A percentile compares a stretch with the other conserved stretches of the same genome.
phyloP scores from a whole-genome alignment of 768 basidiomycete genomes.

The Tylopilus subfusipes region DNA sequence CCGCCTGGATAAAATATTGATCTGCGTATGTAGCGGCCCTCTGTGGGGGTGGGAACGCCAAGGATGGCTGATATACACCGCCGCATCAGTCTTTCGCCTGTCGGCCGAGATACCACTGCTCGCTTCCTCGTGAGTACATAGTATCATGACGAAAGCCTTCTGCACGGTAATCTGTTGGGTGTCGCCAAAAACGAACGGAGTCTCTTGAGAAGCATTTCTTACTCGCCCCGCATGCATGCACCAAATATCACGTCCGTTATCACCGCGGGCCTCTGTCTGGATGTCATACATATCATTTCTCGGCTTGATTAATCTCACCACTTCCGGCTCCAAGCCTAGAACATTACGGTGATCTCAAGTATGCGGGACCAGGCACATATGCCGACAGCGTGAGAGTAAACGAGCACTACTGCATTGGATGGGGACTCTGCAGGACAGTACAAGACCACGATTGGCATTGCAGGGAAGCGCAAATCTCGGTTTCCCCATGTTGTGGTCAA shows the following conservation, averaged over 20 bases:
- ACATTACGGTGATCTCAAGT: background rate
- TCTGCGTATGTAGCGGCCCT: background rate
- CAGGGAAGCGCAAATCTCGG: background rate
- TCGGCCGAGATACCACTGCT: background rate
- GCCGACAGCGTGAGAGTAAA: background rate
- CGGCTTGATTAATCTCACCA: background rate
- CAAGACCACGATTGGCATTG: background rate
- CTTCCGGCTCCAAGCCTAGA: background rate
- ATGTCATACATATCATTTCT: background rate
- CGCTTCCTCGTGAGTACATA: background rate
- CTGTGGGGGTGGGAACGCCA: too few species aligned
- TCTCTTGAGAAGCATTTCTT: background rate
- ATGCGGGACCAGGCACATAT: background rate
- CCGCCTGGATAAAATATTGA: background rate
- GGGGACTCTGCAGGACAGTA: background rate
- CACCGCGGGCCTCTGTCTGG: background rate
- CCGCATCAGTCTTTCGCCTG: background rate
- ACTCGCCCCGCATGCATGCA: background rate
- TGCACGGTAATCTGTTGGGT: background rate
- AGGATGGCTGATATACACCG: background rate
- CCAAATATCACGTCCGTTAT: background rate
- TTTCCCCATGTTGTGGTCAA: background rate
- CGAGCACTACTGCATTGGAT: background rate
- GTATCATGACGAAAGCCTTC: background rate
- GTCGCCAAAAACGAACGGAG: background rate